Base-by-base conservation (phyloP, 371 early-diverging fungal species). In the Entomophthora muscae region DNA sequence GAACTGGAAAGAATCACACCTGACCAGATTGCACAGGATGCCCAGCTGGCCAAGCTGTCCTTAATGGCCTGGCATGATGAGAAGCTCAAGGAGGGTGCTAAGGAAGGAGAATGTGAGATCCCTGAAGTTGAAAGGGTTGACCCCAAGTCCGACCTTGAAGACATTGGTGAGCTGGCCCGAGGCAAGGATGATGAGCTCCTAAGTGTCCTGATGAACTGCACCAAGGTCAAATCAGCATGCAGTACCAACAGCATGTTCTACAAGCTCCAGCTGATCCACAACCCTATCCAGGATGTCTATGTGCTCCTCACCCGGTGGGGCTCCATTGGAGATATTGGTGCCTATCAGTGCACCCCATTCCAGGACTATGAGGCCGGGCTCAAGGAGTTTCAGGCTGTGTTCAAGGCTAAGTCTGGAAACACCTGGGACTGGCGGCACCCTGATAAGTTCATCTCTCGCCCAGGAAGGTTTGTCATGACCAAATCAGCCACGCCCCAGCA, bases 281-380 rank as follows among this genome's bases (percentile, higher is more conserved):
- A n/a, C n/a, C n/a, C n/a, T n/a, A n/a, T n/a, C n/a, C n/a, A n/a
- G 74, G 75, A 79, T 60, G 55, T 80, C 0, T 78, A 80, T 65
- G 68, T 83, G 28, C 64, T 83, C 0, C 77, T 76, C 74, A 83
- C 80, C 17, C 73, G 79, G 21, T 83, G 82, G 80, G 83, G 81
- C 1, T 63, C 66, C 0, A 65, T 76, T 57, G 79, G 78, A 22
- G 67, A 72, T 52, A 70, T 67, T 51, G 81, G 81, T 13, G 76
- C 76, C 73, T 73, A 75, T 66, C 83, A 83, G 69, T 73, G 75
- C 58, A 81, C 83, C 12, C 83, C 83, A 0, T 78, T 66, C 63
- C 55, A 72, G 30, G 67, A 68, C 17, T 69, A 72, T 30, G 78
- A 77, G 56, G 80, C 75, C 27, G 75, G 75, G 32, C 69, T 79